Evolutionary conservation across 2,329 filamentous ascomycete genomes (phyloP).

Genomic region (Curvularia lunata): DNA sequence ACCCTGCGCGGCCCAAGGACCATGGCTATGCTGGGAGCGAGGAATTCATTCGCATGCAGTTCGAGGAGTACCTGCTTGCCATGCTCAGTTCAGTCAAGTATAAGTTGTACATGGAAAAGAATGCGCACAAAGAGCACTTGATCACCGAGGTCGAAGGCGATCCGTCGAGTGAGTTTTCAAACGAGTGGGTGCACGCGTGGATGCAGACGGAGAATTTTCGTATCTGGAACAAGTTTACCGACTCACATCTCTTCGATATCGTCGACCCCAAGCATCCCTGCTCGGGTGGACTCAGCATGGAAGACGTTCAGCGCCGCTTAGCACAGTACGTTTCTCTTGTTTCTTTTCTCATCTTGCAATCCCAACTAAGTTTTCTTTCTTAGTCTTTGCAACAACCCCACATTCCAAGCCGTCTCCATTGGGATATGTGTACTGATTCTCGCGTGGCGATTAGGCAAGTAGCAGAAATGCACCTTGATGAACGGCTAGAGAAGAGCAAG

Average conservation of each 20-base stretch:
- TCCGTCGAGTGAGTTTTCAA: slow-evolving; percentile 80
- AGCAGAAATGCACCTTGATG: slow-evolving; percentile 90
- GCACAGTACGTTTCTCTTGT: slow-evolving; percentile 61
- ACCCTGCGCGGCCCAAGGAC: slow-evolving; percentile 88
- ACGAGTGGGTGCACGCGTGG: slow-evolving; percentile 89
- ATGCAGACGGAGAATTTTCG: slow-evolving; percentile 86
- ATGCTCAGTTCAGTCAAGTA: slow-evolving; percentile 90
- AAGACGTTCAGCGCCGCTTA: slow-evolving; percentile 89
- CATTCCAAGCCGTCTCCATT: slow-evolving; percentile 37
- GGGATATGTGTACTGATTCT: slow-evolving; percentile 47
- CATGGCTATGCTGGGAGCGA: slow-evolving; percentile 95
- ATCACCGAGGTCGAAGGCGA: slow-evolving; percentile 76
- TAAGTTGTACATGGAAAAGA: slow-evolving; percentile 60
- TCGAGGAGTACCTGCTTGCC: slow-evolving; percentile 93
- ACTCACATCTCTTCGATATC: slow-evolving; percentile 91
- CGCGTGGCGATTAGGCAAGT: slow-evolving; percentile 66
- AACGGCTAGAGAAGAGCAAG: slow-evolving; percentile 80
- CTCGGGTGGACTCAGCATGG: slow-evolving; percentile 88
- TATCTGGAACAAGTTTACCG: slow-evolving; percentile 76
- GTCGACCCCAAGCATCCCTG: slow-evolving; percentile 92
- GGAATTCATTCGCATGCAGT: slow-evolving; percentile 95
- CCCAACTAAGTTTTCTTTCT: slow-evolving; percentile 34
- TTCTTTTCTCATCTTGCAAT: slow-evolving; percentile 20
- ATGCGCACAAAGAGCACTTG: slow-evolving; percentile 63
- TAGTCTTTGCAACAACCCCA: slow-evolving; percentile 41